Evolutionary conservation across 23 red algal genomes (phyloP).

Genomic region (Gracilariopsis chorda): DNA sequence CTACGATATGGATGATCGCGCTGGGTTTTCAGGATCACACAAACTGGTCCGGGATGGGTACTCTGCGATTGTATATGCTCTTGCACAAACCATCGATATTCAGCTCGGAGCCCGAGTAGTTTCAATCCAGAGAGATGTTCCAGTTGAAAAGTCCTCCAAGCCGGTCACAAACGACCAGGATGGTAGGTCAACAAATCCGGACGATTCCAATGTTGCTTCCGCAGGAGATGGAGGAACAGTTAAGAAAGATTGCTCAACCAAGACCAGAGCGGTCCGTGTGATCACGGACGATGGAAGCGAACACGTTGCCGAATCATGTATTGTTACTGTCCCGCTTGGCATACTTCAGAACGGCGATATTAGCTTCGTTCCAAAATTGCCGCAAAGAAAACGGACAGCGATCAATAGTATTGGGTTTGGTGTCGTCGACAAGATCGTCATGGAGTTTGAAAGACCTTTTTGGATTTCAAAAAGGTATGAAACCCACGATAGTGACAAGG

Average conservation of each 20-base stretch:
- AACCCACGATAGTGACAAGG: not conserved
- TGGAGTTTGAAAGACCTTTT: slow-evolving; percentile 80
- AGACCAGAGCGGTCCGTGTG: slow-evolving; percentile 55
- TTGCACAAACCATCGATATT: slow-evolving; percentile 75
- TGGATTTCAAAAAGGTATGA: slow-evolving; percentile 7
- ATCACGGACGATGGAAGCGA: slow-evolving; percentile 29
- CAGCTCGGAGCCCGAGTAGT: slow-evolving; percentile 41
- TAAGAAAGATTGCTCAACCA: not conserved
- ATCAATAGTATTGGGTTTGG: slow-evolving; percentile 85
- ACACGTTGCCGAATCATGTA: slow-evolving; percentile 58
- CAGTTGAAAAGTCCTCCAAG: not conserved
- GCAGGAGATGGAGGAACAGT: not conserved
- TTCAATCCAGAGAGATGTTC: slow-evolving; percentile 57
- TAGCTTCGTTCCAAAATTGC: slow-evolving; percentile 64
- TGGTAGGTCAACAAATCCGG: not conserved
- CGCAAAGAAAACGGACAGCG: slow-evolving; percentile 70
- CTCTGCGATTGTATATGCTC: slow-evolving; percentile 58
- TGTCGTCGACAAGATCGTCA: slow-evolving; percentile 86
- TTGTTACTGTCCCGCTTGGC: slow-evolving; percentile 88
- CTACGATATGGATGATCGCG: slow-evolving; percentile 89
- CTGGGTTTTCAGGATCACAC: slow-evolving; percentile 79
- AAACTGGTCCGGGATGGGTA: slow-evolving; percentile 74
- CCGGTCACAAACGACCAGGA: not conserved
- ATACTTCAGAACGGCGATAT: slow-evolving; percentile 67
- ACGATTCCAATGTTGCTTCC: no score